phyloP scores from a whole-genome alignment of 768 basidiomycete genomes.

The Lactifluus piperatus region DNA sequence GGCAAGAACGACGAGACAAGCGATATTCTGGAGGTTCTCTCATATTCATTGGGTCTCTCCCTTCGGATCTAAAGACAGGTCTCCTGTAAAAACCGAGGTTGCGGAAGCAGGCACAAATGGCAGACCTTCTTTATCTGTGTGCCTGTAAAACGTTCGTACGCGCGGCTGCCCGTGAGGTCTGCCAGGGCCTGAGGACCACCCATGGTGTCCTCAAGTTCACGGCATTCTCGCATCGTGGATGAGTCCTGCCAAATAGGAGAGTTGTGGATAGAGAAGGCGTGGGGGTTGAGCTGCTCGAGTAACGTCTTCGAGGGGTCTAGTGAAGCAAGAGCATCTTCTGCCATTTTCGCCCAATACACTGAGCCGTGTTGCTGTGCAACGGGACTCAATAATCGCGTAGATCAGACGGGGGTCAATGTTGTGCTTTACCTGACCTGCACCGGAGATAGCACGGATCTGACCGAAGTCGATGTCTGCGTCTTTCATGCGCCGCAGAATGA shows the following conservation, averaged over 20 bases:
- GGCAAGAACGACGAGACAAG: constrained; percentile 79
- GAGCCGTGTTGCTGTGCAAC: constrained; percentile 70
- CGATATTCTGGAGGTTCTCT: constrained; percentile 56
- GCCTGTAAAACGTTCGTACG: constrained; percentile 85
- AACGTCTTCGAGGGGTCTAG: constrained; percentile 46
- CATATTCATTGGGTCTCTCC: constrained; percentile 44
- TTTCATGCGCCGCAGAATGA: constrained; percentile 57
- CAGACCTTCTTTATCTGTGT: constrained; percentile 71
- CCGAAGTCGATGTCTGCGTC: constrained; percentile 48
- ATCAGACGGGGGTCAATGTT: not conserved
- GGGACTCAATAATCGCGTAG: not conserved
- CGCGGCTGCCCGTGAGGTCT: constrained; percentile 70
- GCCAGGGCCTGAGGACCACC: constrained; percentile 68
- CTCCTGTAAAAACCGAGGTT: not conserved
- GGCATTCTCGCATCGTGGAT: constrained; percentile 70
- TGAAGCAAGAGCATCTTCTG: constrained; percentile 41
- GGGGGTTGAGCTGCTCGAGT: constrained; percentile 47
- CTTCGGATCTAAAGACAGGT: constrained; percentile 42
- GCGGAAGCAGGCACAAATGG: not conserved
- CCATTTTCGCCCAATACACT: constrained; percentile 66
- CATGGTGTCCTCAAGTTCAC: constrained; percentile 51
- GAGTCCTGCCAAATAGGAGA: constrained; percentile 92
- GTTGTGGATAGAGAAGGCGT: constrained; percentile 57
- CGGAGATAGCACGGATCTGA: constrained; percentile 57
- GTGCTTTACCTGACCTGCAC: constrained; percentile 64